These are phyloP conservation scores for Mollisia scopiformis DNA, from an alignment of 2,329 filamentous ascomycete genomes.

Conservation along the genomic window DNA sequence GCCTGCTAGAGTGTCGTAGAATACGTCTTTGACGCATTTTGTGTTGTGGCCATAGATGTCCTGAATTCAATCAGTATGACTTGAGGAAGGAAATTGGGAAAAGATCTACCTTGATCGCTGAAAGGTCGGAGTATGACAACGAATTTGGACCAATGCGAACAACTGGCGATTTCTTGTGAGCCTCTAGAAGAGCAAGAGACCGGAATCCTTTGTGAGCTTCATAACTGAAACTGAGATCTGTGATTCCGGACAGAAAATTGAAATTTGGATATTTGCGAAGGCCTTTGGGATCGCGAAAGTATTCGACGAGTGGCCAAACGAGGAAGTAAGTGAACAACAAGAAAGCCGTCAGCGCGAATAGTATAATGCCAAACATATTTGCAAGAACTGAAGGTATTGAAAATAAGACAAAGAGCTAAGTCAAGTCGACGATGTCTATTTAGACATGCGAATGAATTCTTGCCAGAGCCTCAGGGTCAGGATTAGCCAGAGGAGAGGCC, in stretches of 20 bases:
- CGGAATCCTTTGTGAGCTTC: constrained; percentile 47
- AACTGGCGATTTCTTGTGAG: constrained; percentile 50
- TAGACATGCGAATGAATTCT: too few species aligned
- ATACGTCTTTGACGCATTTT: constrained; percentile 51
- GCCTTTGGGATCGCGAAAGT: constrained; percentile 50
- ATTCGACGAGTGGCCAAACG: constrained; percentile 43
- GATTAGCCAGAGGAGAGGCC: too few species aligned
- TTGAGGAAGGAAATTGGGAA: background rate
- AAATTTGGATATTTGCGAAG: constrained; percentile 51
- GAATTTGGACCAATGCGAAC: constrained; percentile 49
- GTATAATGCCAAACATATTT: constrained; percentile 19
- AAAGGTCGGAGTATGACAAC: constrained; percentile 44
- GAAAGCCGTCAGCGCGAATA: background rate
- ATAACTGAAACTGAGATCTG: constrained; percentile 49
- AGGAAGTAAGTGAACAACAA: constrained; percentile 38
- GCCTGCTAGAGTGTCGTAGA: constrained; percentile 49
- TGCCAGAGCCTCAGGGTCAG: too few species aligned
- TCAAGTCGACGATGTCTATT: background rate
- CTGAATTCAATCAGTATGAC: constrained; percentile 24
- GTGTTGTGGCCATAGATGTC: constrained; percentile 56
- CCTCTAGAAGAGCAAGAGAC: constrained; percentile 44
- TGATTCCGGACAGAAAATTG: constrained; percentile 46
- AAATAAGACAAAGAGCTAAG: background rate
- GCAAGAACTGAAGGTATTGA: background rate
- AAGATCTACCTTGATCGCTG: constrained; percentile 42